Evolutionary conservation across 352 stramenopile genomes (phyloP).

Genomic region (Pythium scleroteichum): DNA sequence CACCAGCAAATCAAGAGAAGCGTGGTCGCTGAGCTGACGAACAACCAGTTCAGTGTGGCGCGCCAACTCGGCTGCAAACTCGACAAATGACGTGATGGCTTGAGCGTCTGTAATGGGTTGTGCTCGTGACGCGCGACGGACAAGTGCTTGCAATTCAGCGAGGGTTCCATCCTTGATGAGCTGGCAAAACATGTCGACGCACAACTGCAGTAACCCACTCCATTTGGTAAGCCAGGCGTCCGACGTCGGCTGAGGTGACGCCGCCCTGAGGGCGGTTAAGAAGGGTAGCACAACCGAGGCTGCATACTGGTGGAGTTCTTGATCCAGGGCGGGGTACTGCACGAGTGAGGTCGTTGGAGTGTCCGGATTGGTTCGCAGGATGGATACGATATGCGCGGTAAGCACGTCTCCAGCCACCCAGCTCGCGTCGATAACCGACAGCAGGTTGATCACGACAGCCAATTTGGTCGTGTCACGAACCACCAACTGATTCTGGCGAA

Average conservation of each 20-base stretch:
- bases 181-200: constrained; percentile 26
- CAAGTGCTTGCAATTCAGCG: constrained; percentile 9
- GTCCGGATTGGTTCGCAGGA: constrained; percentile 14
- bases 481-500: constrained; percentile 22
- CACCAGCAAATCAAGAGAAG: constrained; percentile 26
- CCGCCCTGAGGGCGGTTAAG: constrained; percentile 7
- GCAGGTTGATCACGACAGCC: constrained; percentile 24
- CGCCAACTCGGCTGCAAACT: constrained; percentile 12
- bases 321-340: constrained; percentile 11
- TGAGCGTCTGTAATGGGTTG: constrained; percentile 9
- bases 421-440: constrained; percentile 23
- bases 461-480: constrained; percentile 23
- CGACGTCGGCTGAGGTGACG: constrained; percentile 8
- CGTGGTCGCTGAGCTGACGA: constrained; percentile 18
- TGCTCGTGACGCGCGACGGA: constrained; percentile 10
- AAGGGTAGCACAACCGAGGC: constrained; percentile 9
- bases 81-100: constrained; percentile 14
- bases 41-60: constrained; percentile 15
- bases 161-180: constrained; percentile 14
- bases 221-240: constrained; percentile 25
- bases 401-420: constrained; percentile 27
- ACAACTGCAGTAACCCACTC: constrained; percentile 19
- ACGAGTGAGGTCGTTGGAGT: neutral
- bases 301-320: constrained; percentile 7
- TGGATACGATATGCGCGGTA: constrained; percentile 13